Evolutionary conservation across 305 asterid genomes (phyloP).

Genomic region (Striga hermonthica): DNA sequence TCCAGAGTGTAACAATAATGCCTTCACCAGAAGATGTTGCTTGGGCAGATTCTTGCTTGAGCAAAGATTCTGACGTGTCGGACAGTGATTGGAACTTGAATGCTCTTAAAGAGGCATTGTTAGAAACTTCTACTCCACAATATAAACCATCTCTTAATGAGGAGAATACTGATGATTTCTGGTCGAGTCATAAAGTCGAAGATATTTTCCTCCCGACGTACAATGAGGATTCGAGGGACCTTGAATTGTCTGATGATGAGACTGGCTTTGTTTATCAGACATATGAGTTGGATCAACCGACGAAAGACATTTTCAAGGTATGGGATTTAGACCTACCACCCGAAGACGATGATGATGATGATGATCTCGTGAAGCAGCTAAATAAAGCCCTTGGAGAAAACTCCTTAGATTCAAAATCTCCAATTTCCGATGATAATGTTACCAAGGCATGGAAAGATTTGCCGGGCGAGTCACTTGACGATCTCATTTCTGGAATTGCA

Average conservation of each 20-base stretch:
- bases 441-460: constrained; percentile 30
- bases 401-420: constrained; percentile 16
- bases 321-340: constrained; percentile 63
- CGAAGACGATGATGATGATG: constrained; percentile 38
- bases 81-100: constrained; percentile 48
- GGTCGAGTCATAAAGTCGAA: constrained; percentile 41
- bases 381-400: constrained; percentile 46
- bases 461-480: constrained; percentile 38
- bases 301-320: constrained; percentile 59
- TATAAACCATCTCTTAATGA: constrained; percentile 26
- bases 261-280: constrained; percentile 38
- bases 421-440: constrained; percentile 31
- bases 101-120: constrained; percentile 41
- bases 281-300: constrained; percentile 37
- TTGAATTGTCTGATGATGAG: constrained; percentile 38
- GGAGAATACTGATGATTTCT: constrained; percentile 36
- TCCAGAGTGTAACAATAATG: constrained; percentile 32
- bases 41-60: constrained; percentile 82
- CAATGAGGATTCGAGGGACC: constrained; percentile 39
- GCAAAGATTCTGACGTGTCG: constrained; percentile 39
- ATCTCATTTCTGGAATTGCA: constrained; percentile 54
- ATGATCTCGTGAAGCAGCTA: constrained; percentile 46
- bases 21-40: constrained; percentile 56
- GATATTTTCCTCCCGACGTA: constrained; percentile 57
- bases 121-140: constrained; percentile 32